These are phyloP conservation scores for Eucalyptus cloeziana DNA, from an alignment of 345 rosid species.

Conservation along the genomic window DNA sequence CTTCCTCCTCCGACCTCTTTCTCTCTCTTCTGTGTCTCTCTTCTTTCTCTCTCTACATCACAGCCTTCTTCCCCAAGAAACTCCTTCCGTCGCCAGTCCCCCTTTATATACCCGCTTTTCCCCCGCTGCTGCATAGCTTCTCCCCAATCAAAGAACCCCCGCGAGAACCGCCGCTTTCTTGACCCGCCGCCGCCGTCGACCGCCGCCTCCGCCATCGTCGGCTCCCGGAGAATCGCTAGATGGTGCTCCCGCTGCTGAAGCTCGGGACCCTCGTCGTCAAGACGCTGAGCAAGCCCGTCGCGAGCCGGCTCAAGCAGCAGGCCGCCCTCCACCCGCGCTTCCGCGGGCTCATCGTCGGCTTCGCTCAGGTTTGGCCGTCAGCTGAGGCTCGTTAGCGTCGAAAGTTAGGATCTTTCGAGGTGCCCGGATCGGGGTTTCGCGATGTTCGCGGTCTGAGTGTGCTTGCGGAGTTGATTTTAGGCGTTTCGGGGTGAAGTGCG, in stretches of 20 bases:
- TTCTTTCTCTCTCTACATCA: not conserved
- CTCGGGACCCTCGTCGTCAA: constrained; percentile 61
- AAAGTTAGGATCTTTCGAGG: not conserved
- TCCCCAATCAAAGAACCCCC: not conserved
- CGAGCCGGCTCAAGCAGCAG: constrained; percentile 64
- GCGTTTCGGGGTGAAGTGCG: not conserved
- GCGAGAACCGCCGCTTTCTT: not conserved
- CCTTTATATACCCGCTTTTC: not conserved
- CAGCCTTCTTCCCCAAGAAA: not conserved
- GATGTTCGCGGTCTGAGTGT: not conserved
- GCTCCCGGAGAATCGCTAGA: not conserved
- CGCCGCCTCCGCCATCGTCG: not conserved
- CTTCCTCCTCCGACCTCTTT: not conserved
- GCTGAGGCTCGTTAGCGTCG: not conserved
- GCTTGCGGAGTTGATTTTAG: not conserved
- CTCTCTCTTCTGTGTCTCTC: not conserved
- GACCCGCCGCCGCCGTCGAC: not conserved
- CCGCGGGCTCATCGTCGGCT: constrained; percentile 48
- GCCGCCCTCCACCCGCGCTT: constrained; percentile 70
- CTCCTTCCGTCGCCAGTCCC: not conserved
- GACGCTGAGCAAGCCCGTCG: constrained; percentile 71
- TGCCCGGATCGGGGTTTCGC: not conserved
- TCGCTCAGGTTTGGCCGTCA: constrained; percentile 53
- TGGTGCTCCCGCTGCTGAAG: constrained; percentile 67
- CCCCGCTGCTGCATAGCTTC: not conserved